phyloP scores from a whole-genome alignment of 2,329 filamentous ascomycete species.

The Xenosphaeropsis pyriputrescens region DNA sequence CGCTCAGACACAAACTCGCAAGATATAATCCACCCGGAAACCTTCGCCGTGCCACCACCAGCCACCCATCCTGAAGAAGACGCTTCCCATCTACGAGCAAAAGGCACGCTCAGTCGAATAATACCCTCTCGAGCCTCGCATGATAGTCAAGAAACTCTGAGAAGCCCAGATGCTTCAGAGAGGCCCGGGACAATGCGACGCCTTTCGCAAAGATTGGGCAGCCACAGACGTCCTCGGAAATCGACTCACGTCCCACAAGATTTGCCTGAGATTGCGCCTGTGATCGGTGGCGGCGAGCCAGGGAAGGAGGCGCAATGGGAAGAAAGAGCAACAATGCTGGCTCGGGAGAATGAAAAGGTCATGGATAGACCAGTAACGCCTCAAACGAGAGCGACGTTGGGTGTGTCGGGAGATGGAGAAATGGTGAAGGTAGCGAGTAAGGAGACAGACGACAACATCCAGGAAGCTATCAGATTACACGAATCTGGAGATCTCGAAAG shows the following conservation, averaged over 20 bases:
- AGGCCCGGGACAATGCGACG: conserved; percentile 21
- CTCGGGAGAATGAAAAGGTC: conserved; percentile 37
- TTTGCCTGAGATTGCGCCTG: conserved; percentile 54
- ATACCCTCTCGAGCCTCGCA: neutral
- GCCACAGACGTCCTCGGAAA: conserved; percentile 40
- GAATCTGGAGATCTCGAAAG: conserved; percentile 65
- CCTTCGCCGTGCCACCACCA: conserved; percentile 23
- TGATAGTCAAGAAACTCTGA: conserved; percentile 8
- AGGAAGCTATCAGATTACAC: conserved; percentile 89
- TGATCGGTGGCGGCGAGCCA: conserved; percentile 21
- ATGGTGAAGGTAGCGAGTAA: conserved; percentile 28
- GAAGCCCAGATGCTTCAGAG: conserved; percentile 13
- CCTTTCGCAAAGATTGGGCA: conserved; percentile 57
- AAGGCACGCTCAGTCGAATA: too few species aligned
- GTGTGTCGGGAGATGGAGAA: conserved; percentile 8
- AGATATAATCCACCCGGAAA: conserved; percentile 63
- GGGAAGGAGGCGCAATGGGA: conserved; percentile 70
- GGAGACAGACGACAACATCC: conserved; percentile 57
- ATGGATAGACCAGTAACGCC: conserved; percentile 26
- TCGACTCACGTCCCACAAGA: conserved; percentile 67
- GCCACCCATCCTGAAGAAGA: neutral
- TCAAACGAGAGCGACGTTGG: conserved; percentile 11
- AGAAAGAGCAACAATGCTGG: conserved; percentile 79
- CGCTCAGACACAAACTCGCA: conserved; percentile 70
- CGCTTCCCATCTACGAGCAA: neutral